Evolutionary conservation across 805 yeast genomes (phyloP).

Genomic region (Wickerhamiella occidentalis): DNA sequence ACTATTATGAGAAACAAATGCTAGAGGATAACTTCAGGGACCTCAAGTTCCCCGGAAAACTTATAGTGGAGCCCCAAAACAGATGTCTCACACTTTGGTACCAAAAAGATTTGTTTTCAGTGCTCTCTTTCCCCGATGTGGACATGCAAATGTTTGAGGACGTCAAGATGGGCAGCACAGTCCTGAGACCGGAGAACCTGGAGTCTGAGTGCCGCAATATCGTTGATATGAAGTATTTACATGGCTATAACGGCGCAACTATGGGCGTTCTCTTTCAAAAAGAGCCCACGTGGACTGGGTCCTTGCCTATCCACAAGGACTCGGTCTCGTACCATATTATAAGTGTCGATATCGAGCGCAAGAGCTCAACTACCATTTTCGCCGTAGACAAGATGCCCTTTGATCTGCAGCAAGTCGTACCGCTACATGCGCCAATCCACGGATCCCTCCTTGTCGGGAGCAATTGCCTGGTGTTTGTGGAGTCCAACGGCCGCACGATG

Average conservation of each 20-base stretch:
- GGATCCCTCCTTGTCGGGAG: conserved; percentile 64
- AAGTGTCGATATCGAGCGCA: conserved; percentile 50
- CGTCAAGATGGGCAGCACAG: conserved; percentile 37
- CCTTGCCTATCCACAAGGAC: conserved; percentile 48
- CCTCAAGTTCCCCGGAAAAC: conserved; percentile 30
- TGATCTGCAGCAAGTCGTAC: conserved; percentile 52
- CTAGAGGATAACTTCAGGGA: conserved; percentile 25
- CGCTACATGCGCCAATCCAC: conserved; percentile 47
- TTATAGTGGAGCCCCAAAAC: conserved; percentile 52
- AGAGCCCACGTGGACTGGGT: conserved; percentile 69
- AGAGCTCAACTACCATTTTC: conserved; percentile 53
- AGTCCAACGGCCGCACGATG: conserved; percentile 56
- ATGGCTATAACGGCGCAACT: conserved; percentile 74
- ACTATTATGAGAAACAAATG: conserved; percentile 68
- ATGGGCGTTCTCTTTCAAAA: conserved; percentile 52
- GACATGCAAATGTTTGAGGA: conserved; percentile 25
- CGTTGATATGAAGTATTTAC: conserved; percentile 56
- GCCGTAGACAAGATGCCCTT: conserved; percentile 57
- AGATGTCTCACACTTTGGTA: conserved; percentile 40
- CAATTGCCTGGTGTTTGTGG: conserved; percentile 67
- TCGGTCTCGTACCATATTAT: conserved; percentile 49
- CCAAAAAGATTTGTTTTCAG: conserved; percentile 50
- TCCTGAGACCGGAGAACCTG: conserved; percentile 45
- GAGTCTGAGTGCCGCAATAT: conserved; percentile 49
- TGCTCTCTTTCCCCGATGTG: conserved; percentile 30